Evolutionary conservation across 495 filamentous ascomycete species (phyloP), one percentile per base, ranked within the genome.

Genomic region (Annulohypoxylon maeteangense): DNA sequence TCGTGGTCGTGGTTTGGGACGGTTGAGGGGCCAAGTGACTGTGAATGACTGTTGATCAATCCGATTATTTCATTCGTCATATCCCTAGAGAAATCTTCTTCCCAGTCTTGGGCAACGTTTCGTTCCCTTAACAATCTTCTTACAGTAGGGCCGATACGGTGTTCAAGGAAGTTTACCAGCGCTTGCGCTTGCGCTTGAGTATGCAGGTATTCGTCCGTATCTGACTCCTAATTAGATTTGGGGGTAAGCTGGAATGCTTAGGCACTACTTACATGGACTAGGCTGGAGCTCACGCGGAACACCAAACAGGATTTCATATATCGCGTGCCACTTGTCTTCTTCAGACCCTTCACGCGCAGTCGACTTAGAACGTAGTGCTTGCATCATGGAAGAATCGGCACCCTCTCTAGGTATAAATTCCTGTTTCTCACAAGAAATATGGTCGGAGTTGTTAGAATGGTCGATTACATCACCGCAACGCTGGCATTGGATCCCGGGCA

Each of bases 311-410:
- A 58, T 58, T 10, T 36, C 14, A 11, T 27, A 58, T 16, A 58
- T 36, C 0, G 32, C 34, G 38, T 58, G 55, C 55, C 55, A 58
- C 34, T 58, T 58, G 7, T 58, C 55, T 29, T 58, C 34, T 44
- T 58, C 55, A 7, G 55, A 14, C 22, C 16, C 29, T 0, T n/a
- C 16, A n/a, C 55, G 55, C 27, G 55, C 55, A 2, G 23, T 25
- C 12, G 34, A n/a, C 8, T 44, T 44, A 1, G 20, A n/a, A 27
- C 23, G 34, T 16, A 58, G 12, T 29, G 29, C 25, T 34, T 54
- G 14, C 29, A 34, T 20, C 27, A 54, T 54, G 14, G 27, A 32
- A 20, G 14, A 8, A 32, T 18, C 29, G 50, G 20, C 50, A 14
- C 50, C 50, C 16, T 54, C 27, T 54, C 50, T 29, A 7, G 27